Base-by-base conservation (phyloP, 129 eudicot genomes). In the Oenanthe sinensis region DNA sequence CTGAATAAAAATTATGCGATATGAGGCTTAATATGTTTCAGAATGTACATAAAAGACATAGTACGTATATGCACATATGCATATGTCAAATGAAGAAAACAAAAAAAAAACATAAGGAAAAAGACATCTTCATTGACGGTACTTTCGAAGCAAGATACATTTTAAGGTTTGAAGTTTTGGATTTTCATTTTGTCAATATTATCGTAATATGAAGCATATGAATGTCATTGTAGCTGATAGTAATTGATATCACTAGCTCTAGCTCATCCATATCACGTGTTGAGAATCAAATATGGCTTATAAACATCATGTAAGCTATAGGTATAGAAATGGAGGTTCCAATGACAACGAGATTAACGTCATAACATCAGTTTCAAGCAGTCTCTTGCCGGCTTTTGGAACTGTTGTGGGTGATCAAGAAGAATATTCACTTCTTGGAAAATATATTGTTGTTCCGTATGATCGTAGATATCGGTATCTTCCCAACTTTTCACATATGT, bases 381-480 rank as follows among this genome's bases (percentile, higher is more conserved):
- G 97, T 80, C 74, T 92, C 49, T 81, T 92, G 83, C 96, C 97
- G 43, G 96, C 97, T 82, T 92, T 92, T 63, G 97, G 97, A 16
- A 92, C 97, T 0, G 78, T 85, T 37, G 91, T 90, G 44, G 92
- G 92, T 47, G 96, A 86, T 13, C 71, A 65, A 30, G 42, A 65
- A 65, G 90, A 85, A 74, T 76, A 89, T 43, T 48, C 80, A 11
- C 79, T 74, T 4, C 83, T 88, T 36, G 81, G 65, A 28, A 87
- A 78, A 72, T 92, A 86, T 83, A 88, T 88, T 9, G 88, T 92
- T 81, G 97, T 93, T 36, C 97, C 97, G 8, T 90, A 88, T 81
- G 96, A 92, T 81, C 92, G 96, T 42, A 82, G 97, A 75, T 92
- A 92, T 75, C 82, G 97, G 96, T 88, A 82, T 37, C 74, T 33